Evolutionary conservation across 2,329 filamentous ascomycete genomes (phyloP), one percentile per base, ranked within the genome.

Genomic region (Dothiorella sarmentorum): DNA sequence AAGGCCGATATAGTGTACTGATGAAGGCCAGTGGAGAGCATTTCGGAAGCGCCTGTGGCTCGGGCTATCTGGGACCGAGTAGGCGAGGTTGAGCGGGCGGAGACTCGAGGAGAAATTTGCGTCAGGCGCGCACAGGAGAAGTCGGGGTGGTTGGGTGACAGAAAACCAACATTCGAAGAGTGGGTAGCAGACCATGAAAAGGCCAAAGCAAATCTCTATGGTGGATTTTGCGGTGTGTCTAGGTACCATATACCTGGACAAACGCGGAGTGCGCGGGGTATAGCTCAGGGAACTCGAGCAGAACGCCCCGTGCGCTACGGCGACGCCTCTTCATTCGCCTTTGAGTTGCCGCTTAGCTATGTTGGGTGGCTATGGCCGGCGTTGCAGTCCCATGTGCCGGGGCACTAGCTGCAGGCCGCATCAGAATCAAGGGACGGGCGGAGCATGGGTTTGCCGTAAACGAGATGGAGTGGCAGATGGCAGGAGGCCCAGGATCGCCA

Each of bases 21-120:
- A 65, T 73, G 68, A 61, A 70, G 67, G 66, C 67, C 71, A 61
- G 69, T 70, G 64, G 71, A 73, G 64, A 73, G 71, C 66, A 72
- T 74, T 52, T 64, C 68, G 65, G 58, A 20, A 26, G 37, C 17
- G 26, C 20, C 13, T 31, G 0, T 20, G 42, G 38, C 57, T 59
- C 57, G 57, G 57, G 47, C 24, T 20, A 47, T 33, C 29, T 27
- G 27, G 22, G 10, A 31, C 57, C 57, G 57, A 55, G 57, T 20
- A 31, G 42, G 43, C 42, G 47, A 53, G 37, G 20, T 38, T 13
- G 44, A 51, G 45, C 27, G 45, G 43, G 27, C 35, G 31, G 47
- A 53, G 47, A 45, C 37, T 33, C 22, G 47, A 55, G 47, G 29
- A 42, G 40, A 47, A 57, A 57, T 57, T 57, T 31, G 55, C 55